Conservation (phyloP, 306 rosid genomes). For the Fragaria vesca region DNA sequence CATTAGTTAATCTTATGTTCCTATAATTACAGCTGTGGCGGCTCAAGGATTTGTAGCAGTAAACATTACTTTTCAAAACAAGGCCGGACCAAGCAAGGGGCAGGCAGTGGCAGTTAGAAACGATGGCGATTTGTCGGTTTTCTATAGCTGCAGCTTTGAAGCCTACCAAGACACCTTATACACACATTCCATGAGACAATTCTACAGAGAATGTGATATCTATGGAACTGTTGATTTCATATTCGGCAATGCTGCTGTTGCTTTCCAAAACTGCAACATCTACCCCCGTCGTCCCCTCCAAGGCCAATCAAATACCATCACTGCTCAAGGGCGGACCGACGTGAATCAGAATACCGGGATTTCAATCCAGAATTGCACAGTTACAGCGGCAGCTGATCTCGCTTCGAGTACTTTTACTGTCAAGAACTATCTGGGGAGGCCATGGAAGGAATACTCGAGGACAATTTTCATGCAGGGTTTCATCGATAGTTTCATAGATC, state of each 20-base stretch:
- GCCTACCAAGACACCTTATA: constrained; percentile 46
- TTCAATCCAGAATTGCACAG: constrained; percentile 40
- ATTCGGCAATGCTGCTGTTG: constrained; percentile 41
- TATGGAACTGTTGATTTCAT: constrained; percentile 51
- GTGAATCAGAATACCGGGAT: constrained; percentile 38
- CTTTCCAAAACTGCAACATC: constrained; percentile 37
- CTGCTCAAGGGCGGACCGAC: constrained; percentile 40
- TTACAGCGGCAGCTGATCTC: constrained; percentile 25
- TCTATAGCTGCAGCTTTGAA: constrained; percentile 45
- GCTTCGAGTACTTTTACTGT: constrained; percentile 25
- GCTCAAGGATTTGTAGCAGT: constrained; percentile 39
- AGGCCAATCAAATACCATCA: constrained; percentile 36
- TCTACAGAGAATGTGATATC: constrained; percentile 45
- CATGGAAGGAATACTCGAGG: constrained; percentile 43
- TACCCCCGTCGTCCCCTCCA: constrained; percentile 26
- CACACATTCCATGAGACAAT: constrained; percentile 43
- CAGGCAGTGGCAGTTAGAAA: constrained; percentile 45
- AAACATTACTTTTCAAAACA: constrained; percentile 35
- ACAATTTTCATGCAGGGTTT: constrained; percentile 37
- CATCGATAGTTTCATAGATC: constrained; percentile 26
- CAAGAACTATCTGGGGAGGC: constrained; percentile 42
- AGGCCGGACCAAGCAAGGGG: constrained; percentile 37
- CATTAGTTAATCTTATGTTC: not conserved
- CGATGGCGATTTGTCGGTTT: constrained; percentile 34
- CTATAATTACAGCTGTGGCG: constrained; percentile 28